phyloP scores from a whole-genome alignment of 805 yeast genomes.

The Saturnispora quitensis region DNA sequence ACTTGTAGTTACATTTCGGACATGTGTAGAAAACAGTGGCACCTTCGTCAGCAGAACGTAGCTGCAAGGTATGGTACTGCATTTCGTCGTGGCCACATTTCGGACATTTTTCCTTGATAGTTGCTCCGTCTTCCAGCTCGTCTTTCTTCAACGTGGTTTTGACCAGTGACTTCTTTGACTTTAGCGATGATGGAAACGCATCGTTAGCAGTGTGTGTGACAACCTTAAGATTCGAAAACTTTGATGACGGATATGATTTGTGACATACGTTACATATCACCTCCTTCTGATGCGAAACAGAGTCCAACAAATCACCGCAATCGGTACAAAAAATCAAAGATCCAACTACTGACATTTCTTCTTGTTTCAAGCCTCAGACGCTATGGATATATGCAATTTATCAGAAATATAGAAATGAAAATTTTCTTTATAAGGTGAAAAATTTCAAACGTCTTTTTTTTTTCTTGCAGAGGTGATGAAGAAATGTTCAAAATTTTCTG shows the following conservation, averaged over 20 bases:
- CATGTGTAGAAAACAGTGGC: constrained; percentile 98
- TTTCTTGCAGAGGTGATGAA: background rate
- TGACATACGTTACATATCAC: constrained; percentile 29
- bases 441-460: background rate
- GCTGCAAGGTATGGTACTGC: constrained; percentile 94
- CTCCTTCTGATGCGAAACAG: constrained; percentile 37
- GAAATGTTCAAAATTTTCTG: background rate
- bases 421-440: background rate
- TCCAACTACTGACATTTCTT: constrained; percentile 84
- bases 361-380: background rate
- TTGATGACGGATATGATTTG: constrained; percentile 32
- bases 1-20: constrained; percentile 83
- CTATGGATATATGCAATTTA: background rate
- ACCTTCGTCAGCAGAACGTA: constrained; percentile 99
- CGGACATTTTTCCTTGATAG: constrained; percentile 97
- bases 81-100: constrained; percentile 96
- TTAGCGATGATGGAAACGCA: constrained; percentile 85
- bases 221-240: constrained; percentile 73
- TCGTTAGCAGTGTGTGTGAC: constrained; percentile 82
- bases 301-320: constrained; percentile 85
- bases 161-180: constrained; percentile 78
- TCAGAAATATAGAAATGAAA: background rate
- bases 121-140: constrained; percentile 91
- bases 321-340: constrained; percentile 86
- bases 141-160: constrained; percentile 70